phyloP scores from a whole-genome alignment of 2,329 filamentous ascomycete species.

The Coleophoma eucalyptorum region DNA sequence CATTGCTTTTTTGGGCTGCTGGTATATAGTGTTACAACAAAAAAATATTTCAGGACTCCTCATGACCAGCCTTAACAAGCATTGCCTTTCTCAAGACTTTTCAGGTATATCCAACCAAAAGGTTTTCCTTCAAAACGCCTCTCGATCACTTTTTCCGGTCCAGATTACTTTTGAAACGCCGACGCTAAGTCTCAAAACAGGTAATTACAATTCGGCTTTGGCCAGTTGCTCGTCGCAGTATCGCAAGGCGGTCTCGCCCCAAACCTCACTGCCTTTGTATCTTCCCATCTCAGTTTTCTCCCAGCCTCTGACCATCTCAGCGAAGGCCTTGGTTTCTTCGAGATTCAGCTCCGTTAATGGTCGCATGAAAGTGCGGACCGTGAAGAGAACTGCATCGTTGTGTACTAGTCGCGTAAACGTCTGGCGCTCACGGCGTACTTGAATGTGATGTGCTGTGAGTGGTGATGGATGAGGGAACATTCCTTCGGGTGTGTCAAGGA shows the following conservation, averaged over 20 bases:
- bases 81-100: no score
- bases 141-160: no score
- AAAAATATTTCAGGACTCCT: no score
- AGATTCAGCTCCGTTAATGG: conserved; percentile 34
- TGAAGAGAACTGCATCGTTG: conserved; percentile 42
- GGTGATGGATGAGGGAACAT: conserved; percentile 18
- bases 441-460: conserved; percentile 29
- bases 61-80: no score
- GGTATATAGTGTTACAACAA: no score
- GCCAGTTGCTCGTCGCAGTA: conserved; percentile 9
- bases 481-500: conserved; percentile 36
- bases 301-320: conserved; percentile 39
- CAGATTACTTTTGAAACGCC: no score
- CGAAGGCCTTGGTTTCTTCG: conserved; percentile 35
- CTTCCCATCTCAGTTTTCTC: conserved; percentile 34
- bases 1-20: no score
- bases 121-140: no score
- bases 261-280: conserved; percentile 40
- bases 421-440: conserved; percentile 44
- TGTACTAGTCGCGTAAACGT: conserved; percentile 42
- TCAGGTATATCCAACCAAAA: no score
- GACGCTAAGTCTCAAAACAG: no score
- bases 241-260: conserved; percentile 25
- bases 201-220: background rate
- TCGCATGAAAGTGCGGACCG: conserved; percentile 42